These are phyloP conservation scores for Coemansia sp. DNA, from an alignment of 192 early-diverging fungal species.

Conservation along the genomic window DNA sequence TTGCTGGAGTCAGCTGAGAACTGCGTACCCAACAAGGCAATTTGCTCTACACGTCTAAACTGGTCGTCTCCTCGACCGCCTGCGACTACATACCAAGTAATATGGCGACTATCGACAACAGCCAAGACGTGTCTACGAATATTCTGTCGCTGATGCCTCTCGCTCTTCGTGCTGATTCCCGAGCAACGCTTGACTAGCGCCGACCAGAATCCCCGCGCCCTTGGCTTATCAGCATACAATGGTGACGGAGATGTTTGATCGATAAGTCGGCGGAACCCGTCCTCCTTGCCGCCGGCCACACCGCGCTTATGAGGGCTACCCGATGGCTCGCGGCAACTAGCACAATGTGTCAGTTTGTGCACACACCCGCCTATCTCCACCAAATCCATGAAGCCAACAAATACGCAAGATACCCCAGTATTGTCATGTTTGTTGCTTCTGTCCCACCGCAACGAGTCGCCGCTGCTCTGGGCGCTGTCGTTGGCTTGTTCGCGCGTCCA, in stretches of 20 bases:
- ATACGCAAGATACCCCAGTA: slow-evolving; percentile 4
- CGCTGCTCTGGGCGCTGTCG: slow-evolving; percentile 13
- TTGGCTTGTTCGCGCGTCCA: not conserved
- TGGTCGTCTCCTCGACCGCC: not conserved
- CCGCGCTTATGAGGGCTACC: not conserved
- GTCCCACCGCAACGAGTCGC: slow-evolving; percentile 5
- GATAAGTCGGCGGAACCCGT: not conserved
- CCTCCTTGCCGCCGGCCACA: not conserved
- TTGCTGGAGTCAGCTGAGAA: slow-evolving; percentile 1
- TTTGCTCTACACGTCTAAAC: slow-evolving; percentile 8
- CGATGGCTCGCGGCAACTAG: slow-evolving; percentile 6
- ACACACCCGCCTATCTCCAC: not conserved
- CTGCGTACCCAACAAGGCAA: slow-evolving; percentile 8
- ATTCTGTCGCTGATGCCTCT: not conserved
- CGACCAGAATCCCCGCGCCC: slow-evolving; percentile 16
- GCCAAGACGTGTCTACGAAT: not conserved
- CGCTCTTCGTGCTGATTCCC: slow-evolving; percentile 1
- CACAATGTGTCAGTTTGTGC: slow-evolving; percentile 15
- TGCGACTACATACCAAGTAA: slow-evolving; percentile 7
- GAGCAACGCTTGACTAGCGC: slow-evolving; percentile 14
- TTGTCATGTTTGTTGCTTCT: slow-evolving; percentile 4
- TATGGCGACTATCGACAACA: slow-evolving; percentile 7
- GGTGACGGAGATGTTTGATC: not conserved
- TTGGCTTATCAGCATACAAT: not conserved
- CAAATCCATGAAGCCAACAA: slow-evolving; percentile 48